Percentiles rank a stretch among this genome's conserved stretches.
phyloP scores from a whole-genome alignment of 495 filamentous ascomycete species.

The Neurospora sp. region DNA sequence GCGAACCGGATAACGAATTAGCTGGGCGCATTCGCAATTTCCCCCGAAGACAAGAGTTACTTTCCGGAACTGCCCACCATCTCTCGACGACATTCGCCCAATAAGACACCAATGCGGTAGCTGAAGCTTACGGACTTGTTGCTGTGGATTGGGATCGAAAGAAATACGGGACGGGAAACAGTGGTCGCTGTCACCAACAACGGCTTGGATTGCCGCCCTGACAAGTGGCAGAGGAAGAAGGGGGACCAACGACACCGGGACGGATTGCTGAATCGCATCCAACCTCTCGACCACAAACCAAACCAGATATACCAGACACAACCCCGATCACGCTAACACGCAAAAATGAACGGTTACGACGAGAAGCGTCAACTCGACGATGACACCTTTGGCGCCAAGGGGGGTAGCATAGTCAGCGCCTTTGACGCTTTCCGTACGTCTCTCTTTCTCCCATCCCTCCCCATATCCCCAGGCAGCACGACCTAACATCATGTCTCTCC shows the following conservation, averaged over 20 bases:
- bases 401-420: conserved; percentile 54
- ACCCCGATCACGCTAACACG: not conserved
- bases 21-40: not conserved
- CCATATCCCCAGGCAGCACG: not conserved
- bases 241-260: not conserved
- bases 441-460: not conserved
- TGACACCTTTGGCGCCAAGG: conserved; percentile 67
- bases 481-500: conserved; percentile 16
- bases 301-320: not conserved
- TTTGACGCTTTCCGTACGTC: conserved; percentile 96
- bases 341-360: conserved; percentile 47
- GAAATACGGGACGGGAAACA: not conserved
- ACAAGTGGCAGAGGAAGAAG: not conserved
- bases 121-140: not conserved
- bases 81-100: not conserved
- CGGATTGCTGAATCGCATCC: not conserved
- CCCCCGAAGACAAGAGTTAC: not conserved
- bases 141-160: not conserved
- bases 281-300: not conserved
- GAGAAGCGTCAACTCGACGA: conserved; percentile 50
- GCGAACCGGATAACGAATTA: not conserved
- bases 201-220: not conserved
- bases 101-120: not conserved
- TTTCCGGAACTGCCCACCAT: not conserved
- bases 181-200: not conserved